These are phyloP conservation scores for Russula olivacea DNA, from an alignment of 768 basidiomycete genomes.

Conservation along the genomic window DNA sequence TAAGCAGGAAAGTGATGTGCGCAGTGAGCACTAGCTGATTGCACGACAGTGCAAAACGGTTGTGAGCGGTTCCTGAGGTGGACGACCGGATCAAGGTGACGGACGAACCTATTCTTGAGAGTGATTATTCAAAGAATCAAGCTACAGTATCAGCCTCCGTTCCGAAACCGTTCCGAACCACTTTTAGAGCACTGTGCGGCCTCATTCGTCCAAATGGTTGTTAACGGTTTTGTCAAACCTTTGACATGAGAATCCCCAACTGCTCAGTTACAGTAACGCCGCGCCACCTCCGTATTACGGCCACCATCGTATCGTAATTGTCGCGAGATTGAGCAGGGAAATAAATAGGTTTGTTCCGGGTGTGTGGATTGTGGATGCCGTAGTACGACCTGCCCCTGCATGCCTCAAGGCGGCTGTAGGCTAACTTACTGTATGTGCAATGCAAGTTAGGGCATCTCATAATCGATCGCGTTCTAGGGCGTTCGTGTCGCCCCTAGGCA, in stretches of 20 bases:
- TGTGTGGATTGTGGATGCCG: background rate
- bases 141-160: too few species aligned
- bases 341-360: background rate
- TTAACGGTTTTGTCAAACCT: background rate
- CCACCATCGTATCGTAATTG: background rate
- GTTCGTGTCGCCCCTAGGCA: slow-evolving; percentile 3
- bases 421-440: background rate
- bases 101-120: background rate
- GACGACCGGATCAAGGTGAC: background rate
- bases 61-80: background rate
- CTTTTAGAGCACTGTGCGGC: too few species aligned
- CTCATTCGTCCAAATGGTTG: background rate
- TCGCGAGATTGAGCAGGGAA: background rate
- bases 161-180: too few species aligned
- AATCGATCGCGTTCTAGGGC: background rate
- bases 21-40: too few species aligned
- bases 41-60: too few species aligned
- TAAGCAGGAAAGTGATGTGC: too few species aligned
- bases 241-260: background rate
- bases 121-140: too few species aligned
- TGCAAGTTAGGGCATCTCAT: background rate
- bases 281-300: background rate
- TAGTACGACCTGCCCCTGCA: background rate
- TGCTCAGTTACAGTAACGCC: background rate
- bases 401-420: background rate